Base-by-base conservation (phyloP, 106 monocot genomes). In the Apostasia ramifera region DNA sequence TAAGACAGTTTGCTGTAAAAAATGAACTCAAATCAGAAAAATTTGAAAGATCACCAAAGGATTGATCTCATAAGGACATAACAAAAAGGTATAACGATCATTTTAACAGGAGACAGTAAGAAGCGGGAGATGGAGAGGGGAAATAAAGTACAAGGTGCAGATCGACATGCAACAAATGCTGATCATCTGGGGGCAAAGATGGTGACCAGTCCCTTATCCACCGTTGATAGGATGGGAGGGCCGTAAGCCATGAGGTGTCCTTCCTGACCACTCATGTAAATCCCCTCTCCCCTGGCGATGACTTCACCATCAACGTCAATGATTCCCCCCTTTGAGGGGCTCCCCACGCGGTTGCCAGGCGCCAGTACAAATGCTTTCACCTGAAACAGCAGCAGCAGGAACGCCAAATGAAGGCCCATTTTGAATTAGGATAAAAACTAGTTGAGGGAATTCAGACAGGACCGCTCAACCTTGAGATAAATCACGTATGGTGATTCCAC, bases 291-390 rank as follows among this genome's bases (percentile, higher is more conserved):
- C 66, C 93, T 72, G 2, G 93, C 93, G 13, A 94, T 59, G 42
- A 87, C 93, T 67, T 94, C 93, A 40, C 93, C 93, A 51, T 94
- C 93, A 0, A 75, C 79, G 53, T 94, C 93, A n/a, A 94, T 74
- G 61, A 94, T 90, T 8, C 93, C 93, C 8, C 93, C 89, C 61
- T 82, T 86, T 11, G 6, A 56, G 2, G 82, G 73, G 44, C 78
- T 69, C 37, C 82, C 80, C 0, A 84, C 82, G 11, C 73, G 81
- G 66, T 76, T 77, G 5, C 93, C 93, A n/a, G 93, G 93, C 53
- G 78, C 79, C 67, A 94, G 48, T 43, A 61, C 61, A 63, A 94
- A 80, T 43, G 93, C 93, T 71, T 84, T 94, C 44, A 94, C 93
- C 93, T 94, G 78, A 63, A 63, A 61, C 42, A 64, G 10, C 38